Evolutionary conservation across 768 basidiomycete genomes (phyloP), one percentile per base, ranked within the genome.

Genomic region (Clitopilus passeckerianus): DNA sequence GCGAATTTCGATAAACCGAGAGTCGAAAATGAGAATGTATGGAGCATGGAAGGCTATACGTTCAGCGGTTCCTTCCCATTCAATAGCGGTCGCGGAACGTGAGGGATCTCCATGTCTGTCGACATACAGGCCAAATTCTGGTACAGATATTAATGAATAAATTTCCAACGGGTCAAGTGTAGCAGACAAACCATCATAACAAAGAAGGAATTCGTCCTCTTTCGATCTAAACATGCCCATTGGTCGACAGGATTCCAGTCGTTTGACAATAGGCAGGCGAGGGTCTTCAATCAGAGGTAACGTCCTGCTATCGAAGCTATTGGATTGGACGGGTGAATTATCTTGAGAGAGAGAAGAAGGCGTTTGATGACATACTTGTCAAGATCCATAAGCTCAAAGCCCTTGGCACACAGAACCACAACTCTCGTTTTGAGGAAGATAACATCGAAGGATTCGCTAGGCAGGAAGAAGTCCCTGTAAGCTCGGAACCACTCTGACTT

Each of bases 301-400:
- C 2, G 93, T 94, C 1, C 90, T 89, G 68, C 90, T 92, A 72
- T 90, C 89, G 72, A 92, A 90, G 71, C 90, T 93, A 65, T 18
- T 50, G n/a, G 14, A 0, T 57, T 20, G 24, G 30, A 14, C n/a
- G 34, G 35, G 16, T 23, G n/a, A 35, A 30, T n/a, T n/a, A n/a
- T 15, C 57, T 41, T 46, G 30, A 41, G 16, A 3, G 10, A 1
- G 15, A 58, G 57, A 43, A 43, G n/a, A 24, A 53, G 12, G 2
- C n/a, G 16, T 37, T 5, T 30, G n/a, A 20, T 27, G 46, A 71
- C 91, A 50, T 76, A 96, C 91, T 95, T 92, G 22, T 86, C 86
- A 43, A 98, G 81, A 65, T 98, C 93, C 91, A 98, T 98, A 66
- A 98, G 96, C 72, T 98, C 95, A 66, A 98, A 98, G 41, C 95